Evolutionary conservation across 257 asterid genomes (phyloP).

Genomic region (Henckelia pumila): DNA sequence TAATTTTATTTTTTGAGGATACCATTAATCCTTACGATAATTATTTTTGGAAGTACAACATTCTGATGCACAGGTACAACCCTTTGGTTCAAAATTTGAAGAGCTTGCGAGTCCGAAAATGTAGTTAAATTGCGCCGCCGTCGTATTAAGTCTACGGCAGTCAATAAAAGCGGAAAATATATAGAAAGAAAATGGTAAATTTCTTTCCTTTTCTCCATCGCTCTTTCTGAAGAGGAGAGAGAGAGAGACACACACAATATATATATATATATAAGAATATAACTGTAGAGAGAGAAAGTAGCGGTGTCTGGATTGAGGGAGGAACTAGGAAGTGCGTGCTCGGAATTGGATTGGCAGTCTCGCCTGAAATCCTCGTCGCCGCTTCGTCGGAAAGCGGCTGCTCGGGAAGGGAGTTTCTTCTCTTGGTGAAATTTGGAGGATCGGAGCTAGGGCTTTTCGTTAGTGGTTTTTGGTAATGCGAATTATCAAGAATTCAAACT

Average conservation of each 20-base stretch:
- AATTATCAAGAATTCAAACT: slow-evolving; percentile 44
- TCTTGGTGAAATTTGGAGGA: slow-evolving; percentile 21
- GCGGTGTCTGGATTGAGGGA: slow-evolving; percentile 31
- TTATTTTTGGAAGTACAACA: too few species aligned
- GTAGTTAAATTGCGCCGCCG: slow-evolving; percentile 31
- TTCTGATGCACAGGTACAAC: too few species aligned
- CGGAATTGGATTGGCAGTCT: slow-evolving; percentile 48
- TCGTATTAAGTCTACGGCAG: slow-evolving; percentile 21
- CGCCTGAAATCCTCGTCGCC: slow-evolving; percentile 33
- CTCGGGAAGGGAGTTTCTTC: background rate
- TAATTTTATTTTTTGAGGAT: too few species aligned
- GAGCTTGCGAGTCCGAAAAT: slow-evolving; percentile 20
- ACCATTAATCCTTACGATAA: too few species aligned
- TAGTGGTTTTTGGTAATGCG: slow-evolving; percentile 48
- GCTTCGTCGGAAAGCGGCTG: slow-evolving; percentile 12
- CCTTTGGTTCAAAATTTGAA: slow-evolving; percentile 7
- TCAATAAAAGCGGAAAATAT: slow-evolving; percentile 13
- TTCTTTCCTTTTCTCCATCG: background rate
- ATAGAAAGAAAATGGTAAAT: background rate
- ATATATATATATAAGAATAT: slow-evolving; percentile 13
- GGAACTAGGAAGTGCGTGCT: slow-evolving; percentile 34
- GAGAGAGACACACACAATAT: slow-evolving; percentile 4
- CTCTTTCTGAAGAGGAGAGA: background rate
- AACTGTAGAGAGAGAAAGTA: slow-evolving; percentile 1
- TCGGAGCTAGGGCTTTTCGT: slow-evolving; percentile 41